Evolutionary conservation across 2,329 filamentous ascomycete genomes (phyloP), one percentile per base, ranked within the genome.

Genomic region (Pseudogymnoascus pannorum): DNA sequence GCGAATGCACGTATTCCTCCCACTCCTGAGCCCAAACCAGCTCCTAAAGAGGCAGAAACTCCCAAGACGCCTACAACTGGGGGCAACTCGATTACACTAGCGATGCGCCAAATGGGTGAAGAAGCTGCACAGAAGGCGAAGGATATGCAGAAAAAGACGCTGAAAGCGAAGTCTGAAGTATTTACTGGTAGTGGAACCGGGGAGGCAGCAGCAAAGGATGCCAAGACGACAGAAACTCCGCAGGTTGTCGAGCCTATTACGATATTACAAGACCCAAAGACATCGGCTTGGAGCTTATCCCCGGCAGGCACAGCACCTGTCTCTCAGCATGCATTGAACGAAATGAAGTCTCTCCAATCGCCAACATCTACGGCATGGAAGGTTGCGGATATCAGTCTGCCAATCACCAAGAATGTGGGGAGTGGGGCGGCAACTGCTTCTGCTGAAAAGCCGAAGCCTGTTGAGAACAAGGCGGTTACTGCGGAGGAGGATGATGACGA

Each of bases 81-180:
- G 48, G 66, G 51, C 61, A 68, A 61, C 63, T 65, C 69, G 65
- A 74, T 65, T 63, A 73, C 63, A 69, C 70, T 81, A 11, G 79
- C 82, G 1, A 73, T 82, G 57, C 76, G 77, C 65, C 82, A 79
- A 68, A 77, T 85, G 58, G 84, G 83, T 42, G 81, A 89, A 68
- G 87, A 91, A 71, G 85, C 82, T 57, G 85, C 85, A 0, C 75
- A 80, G 67, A 87, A 83, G 72, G 85, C 85, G 58, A 87, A 87
- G 74, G 78, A 85, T 66, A 75, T 80, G 66, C 79, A 79, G 61
- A 76, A 85, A 60, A 69, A 66, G 11, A 12, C 16, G 31, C 48
- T 54, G 26, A 12, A 54, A 16, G n/a, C 9, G 16, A 54, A 54
- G 48, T n/a, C 26, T 3, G 48, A 54, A 33, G 48, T 54, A 31